Percentiles rank a stretch among this genome's conserved stretches.
These are phyloP conservation scores for Macrolepiota albuminosa DNA, from an alignment of 768 basidiomycete genomes.

Conservation along the genomic window DNA sequence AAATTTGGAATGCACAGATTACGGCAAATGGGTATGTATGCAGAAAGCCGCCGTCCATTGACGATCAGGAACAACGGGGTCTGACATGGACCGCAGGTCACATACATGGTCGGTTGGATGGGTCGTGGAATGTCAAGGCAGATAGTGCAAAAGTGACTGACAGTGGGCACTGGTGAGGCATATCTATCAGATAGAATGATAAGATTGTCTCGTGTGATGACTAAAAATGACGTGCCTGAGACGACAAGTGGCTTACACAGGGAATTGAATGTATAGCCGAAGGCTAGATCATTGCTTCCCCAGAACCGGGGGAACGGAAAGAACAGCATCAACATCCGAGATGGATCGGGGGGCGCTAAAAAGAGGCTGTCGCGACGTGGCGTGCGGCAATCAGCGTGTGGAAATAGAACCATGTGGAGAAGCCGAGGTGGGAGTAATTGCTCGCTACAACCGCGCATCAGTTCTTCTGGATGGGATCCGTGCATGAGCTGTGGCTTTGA, in stretches of 20 bases:
- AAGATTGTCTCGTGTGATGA: constrained; percentile 6
- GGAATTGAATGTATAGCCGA: constrained; percentile 18
- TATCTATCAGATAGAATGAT: neutral
- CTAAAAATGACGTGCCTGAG: constrained; percentile 19
- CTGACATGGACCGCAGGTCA: neutral
- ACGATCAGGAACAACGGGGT: neutral
- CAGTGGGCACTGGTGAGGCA: too few species aligned
- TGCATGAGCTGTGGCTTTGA: constrained; percentile 8
- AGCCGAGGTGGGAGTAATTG: neutral
- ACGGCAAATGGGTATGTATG: neutral
- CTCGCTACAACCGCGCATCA: constrained; percentile 2
- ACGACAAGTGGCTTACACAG: constrained; percentile 2
- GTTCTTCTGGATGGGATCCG: constrained; percentile 18
- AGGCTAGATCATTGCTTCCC: constrained; percentile 26
- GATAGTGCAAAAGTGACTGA: too few species aligned
- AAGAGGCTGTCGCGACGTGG: constrained; percentile 15
- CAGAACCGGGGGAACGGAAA: constrained; percentile 16
- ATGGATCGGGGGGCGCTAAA: constrained; percentile 24
- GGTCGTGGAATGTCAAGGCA: neutral
- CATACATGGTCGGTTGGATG: neutral
- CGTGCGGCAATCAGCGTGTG: constrained; percentile 26
- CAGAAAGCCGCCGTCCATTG: neutral
- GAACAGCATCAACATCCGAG: constrained; percentile 20
- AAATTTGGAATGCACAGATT: neutral
- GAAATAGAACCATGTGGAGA: constrained; percentile 7